Base-by-base conservation (phyloP, 31 red algal genomes). In the Porphyra umbilicalis region DNA sequence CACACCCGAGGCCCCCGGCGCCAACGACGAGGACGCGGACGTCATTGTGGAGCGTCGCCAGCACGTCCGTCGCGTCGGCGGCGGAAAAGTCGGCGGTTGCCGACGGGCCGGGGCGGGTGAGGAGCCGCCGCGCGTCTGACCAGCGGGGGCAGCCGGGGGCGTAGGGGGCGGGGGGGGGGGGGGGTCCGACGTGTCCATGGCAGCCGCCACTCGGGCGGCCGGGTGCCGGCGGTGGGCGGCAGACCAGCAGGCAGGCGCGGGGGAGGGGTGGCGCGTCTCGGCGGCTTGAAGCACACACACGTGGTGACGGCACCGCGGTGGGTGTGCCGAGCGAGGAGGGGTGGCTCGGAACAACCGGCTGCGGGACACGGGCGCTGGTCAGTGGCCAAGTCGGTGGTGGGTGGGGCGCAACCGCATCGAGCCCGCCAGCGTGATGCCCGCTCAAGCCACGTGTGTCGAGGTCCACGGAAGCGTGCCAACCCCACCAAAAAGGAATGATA, bases 1-100 rank as follows among this genome's bases (percentile, higher is more conserved):
- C 97, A 79, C 91, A 94, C 30, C 97, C 97, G 78, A 99, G 81
- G 71, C 97, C 97, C 30, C 97, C 97, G 16, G 92, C 94, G 39
- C 97, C 97, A 14, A 99, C 92, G 34, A 99, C 82, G 18, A 99
- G 89, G 29, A 99, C 81, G 75, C 94, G 94, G 86, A 85, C 88
- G 79, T 88, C 81, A 18, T 84, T 67, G 33, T 86, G 88, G 20
- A 95, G 81, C 67, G 91, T 88, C 30, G 34, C 79, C 82, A 71
- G 57, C 25, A 71, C 57, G 20, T 95, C 82, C 18, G 88, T 90
- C 11, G 42, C 37, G 57, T 77, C 82, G 31, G 93, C 85, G 13
- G 71, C 75, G 36, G 81, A 77, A 35, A 83, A 83, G 34, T 35
- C 77, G 10, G 57, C 25, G 25, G 57, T 29, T 29, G 57, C 30